phyloP scores from a whole-genome alignment of 1,139 yeast species.

The Yueomyces sp. region DNA sequence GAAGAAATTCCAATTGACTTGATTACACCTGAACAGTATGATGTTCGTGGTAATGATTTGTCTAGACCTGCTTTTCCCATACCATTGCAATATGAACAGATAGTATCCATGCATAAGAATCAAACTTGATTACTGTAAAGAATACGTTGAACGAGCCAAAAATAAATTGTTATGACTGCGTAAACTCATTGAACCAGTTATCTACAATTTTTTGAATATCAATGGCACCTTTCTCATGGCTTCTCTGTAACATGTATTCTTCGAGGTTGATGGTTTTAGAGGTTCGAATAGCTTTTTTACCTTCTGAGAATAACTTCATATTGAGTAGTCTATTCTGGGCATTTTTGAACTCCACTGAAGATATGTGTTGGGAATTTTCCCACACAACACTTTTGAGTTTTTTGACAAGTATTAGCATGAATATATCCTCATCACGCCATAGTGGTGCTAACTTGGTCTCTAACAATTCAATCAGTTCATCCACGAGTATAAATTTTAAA shows the following conservation, averaged over 20 bases:
- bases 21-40: constrained; percentile 43
- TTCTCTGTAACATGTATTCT: background rate
- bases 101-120: constrained; percentile 13
- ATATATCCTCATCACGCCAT: constrained; percentile 16
- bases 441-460: constrained; percentile 14
- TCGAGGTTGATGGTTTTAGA: background rate
- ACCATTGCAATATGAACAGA: constrained; percentile 22
- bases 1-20: constrained; percentile 66
- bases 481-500: constrained; percentile 13
- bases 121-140: constrained; percentile 16
- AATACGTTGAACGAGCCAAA: background rate
- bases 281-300: background rate
- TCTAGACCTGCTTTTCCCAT: constrained; percentile 14
- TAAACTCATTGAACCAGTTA: background rate
- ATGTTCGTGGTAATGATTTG: constrained; percentile 46
- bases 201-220: background rate
- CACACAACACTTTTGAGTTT: constrained; percentile 16
- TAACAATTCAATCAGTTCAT: constrained; percentile 12
- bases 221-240: background rate
- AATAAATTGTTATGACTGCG: background rate
- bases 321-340: too few species aligned
- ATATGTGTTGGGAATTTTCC: constrained; percentile 3
- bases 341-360: too few species aligned
- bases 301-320: background rate
- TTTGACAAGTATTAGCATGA: constrained; percentile 14